Conservation (phyloP, 257 asterid species). For the Datura wrightii region DNA sequence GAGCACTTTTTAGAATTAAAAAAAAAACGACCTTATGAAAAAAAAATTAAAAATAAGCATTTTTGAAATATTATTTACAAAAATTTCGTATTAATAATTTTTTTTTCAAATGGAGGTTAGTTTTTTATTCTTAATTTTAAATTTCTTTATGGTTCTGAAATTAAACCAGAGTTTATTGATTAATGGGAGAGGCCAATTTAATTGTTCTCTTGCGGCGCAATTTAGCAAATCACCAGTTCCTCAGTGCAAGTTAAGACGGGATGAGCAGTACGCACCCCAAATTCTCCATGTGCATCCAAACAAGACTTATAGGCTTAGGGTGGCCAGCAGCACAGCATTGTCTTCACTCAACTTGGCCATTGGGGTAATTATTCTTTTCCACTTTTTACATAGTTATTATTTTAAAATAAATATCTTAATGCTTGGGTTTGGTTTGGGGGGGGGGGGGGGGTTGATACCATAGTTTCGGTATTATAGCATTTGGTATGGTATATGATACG, state of each 20-base stretch:
- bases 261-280: constrained; percentile 72
- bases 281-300: constrained; percentile 67
- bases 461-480: no score
- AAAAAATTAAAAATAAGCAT: neutral
- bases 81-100: neutral
- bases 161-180: constrained; percentile 57
- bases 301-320: constrained; percentile 80
- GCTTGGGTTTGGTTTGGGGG: no score
- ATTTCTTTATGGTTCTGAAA: neutral
- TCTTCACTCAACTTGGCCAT: constrained; percentile 82
- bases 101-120: neutral
- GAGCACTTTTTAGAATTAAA: no score
- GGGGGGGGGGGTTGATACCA: no score
- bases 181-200: constrained; percentile 89
- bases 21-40: no score
- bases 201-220: constrained; percentile 70
- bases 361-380: constrained; percentile 51
- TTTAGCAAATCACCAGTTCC: constrained; percentile 42
- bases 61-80: neutral
- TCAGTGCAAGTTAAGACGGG: constrained; percentile 65
- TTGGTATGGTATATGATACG: no score
- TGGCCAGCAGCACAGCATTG: constrained; percentile 79
- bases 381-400: no score
- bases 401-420: no score
- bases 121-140: neutral